A percentile compares a stretch with the other conserved stretches of the same genome.
Conservation (phyloP, 83 land plant genomes). For the Thuja plicata region DNA sequence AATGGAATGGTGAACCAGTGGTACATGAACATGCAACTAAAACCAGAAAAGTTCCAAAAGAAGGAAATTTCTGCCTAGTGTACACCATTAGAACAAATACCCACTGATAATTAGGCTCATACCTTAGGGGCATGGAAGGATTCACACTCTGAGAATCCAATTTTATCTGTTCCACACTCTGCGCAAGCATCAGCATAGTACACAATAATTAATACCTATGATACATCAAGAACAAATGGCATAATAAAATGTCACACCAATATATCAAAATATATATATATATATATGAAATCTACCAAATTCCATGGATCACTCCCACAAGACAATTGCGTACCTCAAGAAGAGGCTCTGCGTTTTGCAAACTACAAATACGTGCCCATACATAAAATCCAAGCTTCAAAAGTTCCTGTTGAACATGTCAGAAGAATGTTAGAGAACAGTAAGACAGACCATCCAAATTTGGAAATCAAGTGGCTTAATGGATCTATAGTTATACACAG, state of each 20-base stretch:
- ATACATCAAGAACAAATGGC: not conserved
- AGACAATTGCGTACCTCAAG: slow-evolving; percentile 48
- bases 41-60: not conserved
- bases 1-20: not conserved
- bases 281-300: not conserved
- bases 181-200: slow-evolving; percentile 8
- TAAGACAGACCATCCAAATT: not conserved
- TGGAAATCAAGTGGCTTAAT: not conserved
- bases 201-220: not conserved
- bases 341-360: slow-evolving; percentile 64
- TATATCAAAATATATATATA: too few species aligned
- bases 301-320: not conserved
- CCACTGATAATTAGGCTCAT: not conserved
- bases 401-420: slow-evolving; percentile 65
- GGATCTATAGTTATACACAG: not conserved
- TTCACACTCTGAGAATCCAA: slow-evolving; percentile 17
- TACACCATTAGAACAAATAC: not conserved
- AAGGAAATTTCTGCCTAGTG: not conserved
- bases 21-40: not conserved
- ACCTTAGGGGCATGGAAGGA: not conserved
- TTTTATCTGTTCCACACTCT: slow-evolving; percentile 55
- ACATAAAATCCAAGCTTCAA: slow-evolving; percentile 82
- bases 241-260: not conserved
- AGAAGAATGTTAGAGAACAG: not conserved
- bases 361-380: slow-evolving; percentile 76